phyloP scores from a whole-genome alignment of 2,329 filamentous ascomycete species.

The Fusarium liriodendri region DNA sequence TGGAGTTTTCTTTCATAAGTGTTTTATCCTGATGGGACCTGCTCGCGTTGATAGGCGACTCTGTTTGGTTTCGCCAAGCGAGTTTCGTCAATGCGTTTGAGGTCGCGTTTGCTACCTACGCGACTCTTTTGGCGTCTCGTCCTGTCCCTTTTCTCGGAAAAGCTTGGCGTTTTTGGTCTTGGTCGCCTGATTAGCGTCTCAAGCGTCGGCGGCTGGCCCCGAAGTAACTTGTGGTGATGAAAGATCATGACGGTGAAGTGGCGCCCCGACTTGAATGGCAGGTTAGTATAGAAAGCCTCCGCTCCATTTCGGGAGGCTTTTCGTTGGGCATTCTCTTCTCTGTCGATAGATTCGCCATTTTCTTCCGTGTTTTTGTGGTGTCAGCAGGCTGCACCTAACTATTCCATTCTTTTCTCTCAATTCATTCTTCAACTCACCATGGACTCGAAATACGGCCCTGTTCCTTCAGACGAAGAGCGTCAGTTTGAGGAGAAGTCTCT shows the following conservation, averaged over 20 bases:
- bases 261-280: background rate
- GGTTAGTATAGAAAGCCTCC: background rate
- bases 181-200: background rate
- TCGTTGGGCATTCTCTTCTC: background rate
- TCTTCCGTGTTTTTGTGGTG: background rate
- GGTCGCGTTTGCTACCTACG: background rate
- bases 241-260: background rate
- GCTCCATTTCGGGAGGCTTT: background rate
- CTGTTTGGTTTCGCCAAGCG: background rate
- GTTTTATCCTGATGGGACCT: background rate
- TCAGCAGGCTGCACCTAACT: background rate
- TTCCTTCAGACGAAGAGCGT: slow-evolving; percentile 28
- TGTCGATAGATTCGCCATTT: background rate
- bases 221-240: background rate
- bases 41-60: background rate
- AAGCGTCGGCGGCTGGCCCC: background rate
- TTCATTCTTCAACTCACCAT: background rate
- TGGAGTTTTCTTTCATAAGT: background rate
- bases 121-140: background rate
- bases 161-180: background rate
- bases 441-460: slow-evolving; percentile 11
- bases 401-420: background rate
- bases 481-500: slow-evolving; percentile 25
- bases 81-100: background rate
- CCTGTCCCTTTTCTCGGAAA: background rate